A percentile compares a stretch with the other conserved stretches of the same genome.
phyloP scores from a whole-genome alignment of 768 basidiomycete genomes.

The Boletus barrowsii region DNA sequence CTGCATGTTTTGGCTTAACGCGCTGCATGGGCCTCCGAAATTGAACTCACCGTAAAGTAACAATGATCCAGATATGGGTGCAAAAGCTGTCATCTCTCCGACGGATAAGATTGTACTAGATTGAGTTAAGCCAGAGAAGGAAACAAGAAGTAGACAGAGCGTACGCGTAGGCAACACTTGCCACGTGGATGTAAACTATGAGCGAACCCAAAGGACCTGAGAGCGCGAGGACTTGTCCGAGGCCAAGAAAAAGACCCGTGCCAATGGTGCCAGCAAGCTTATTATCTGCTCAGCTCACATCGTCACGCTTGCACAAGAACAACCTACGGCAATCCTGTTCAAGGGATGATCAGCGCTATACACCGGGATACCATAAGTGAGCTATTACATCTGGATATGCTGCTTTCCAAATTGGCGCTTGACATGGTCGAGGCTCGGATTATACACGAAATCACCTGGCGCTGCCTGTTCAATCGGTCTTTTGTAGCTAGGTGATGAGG shows the following conservation, averaged over 20 bases:
- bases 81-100: constrained; percentile 29
- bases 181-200: constrained; percentile 28
- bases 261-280: constrained; percentile 32
- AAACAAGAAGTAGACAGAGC: neutral
- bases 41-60: constrained; percentile 23
- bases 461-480: neutral
- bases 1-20: constrained; percentile 9
- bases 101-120: constrained; percentile 27
- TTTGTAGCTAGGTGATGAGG: no score
- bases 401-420: constrained; percentile 18
- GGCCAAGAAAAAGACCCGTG: constrained; percentile 31
- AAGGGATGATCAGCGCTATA: neutral
- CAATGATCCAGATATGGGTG: constrained; percentile 29
- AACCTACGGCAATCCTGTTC: constrained; percentile 20
- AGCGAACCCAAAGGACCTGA: constrained; percentile 30
- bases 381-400: constrained; percentile 21
- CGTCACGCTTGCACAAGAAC: neutral
- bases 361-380: neutral
- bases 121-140: neutral
- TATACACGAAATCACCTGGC: constrained; percentile 14
- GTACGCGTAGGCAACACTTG: constrained; percentile 28
- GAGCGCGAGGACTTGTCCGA: constrained; percentile 26
- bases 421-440: constrained; percentile 13
- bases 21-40: neutral
- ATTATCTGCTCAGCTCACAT: neutral